Percentiles rank a stretch among this genome's conserved stretches.
These are phyloP conservation scores for Rhododendron simsii DNA, from an alignment of 148 eudicot genomes.

Conservation along the genomic window DNA sequence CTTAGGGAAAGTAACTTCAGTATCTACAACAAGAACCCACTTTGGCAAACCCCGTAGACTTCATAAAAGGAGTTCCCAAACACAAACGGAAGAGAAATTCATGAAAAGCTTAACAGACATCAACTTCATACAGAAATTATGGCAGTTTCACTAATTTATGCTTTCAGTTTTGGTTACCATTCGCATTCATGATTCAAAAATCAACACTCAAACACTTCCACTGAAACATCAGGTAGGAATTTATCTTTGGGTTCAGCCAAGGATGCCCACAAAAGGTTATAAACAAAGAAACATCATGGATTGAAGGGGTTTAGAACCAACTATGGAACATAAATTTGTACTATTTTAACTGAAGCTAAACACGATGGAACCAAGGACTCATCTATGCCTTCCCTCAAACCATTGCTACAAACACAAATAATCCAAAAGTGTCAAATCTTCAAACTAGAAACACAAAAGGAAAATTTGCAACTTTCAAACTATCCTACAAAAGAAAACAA, in stretches of 20 bases:
- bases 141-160: background rate
- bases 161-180: background rate
- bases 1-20: background rate
- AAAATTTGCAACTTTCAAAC: background rate
- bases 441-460: background rate
- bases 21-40: background rate
- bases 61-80: background rate
- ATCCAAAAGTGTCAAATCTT: conserved; percentile 1
- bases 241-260: background rate
- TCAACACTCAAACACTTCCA: background rate
- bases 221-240: background rate
- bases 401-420: background rate
- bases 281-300: background rate
- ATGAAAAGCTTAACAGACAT: background rate
- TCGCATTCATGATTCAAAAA: background rate
- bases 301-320: background rate
- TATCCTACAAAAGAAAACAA: background rate
- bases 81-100: background rate
- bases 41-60: background rate
- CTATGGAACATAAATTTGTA: background rate
- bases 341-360: background rate
- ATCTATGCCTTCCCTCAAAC: conserved; percentile 2
- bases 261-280: background rate
- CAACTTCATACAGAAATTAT: background rate
- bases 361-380: conserved; percentile 1